These are phyloP conservation scores for Vanilla planifolia DNA, from an alignment of 106 monocot genomes.

Conservation along the genomic window DNA sequence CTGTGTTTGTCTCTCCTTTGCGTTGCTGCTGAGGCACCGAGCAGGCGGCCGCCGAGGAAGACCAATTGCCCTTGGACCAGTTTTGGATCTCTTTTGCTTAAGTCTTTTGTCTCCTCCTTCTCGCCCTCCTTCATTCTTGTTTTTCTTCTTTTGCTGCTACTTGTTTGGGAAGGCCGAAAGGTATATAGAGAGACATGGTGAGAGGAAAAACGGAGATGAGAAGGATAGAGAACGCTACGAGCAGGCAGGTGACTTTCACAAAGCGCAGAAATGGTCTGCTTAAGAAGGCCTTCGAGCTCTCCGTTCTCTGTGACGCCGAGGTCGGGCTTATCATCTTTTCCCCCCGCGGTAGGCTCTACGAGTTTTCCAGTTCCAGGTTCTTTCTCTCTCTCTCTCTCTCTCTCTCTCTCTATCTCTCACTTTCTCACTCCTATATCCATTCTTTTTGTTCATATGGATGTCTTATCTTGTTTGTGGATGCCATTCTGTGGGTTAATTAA, in stretches of 20 bases:
- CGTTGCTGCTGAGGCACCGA: background rate
- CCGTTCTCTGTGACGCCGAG: slow-evolving; percentile 8
- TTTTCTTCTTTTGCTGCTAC: background rate
- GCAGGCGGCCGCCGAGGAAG: background rate
- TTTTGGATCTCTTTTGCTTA: background rate
- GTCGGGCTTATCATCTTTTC: slow-evolving; percentile 7
- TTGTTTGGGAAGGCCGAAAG: background rate
- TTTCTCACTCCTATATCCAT: too few species aligned
- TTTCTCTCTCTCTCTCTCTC: background rate
- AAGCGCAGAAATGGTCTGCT: slow-evolving; percentile 4
- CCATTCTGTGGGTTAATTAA: background rate
- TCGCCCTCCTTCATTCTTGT: background rate
- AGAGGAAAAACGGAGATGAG: slow-evolving; percentile 11
- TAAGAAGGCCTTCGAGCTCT: slow-evolving; percentile 6
- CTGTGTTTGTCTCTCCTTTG: background rate
- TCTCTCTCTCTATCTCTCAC: background rate
- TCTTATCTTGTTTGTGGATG: background rate
- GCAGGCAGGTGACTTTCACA: slow-evolving; percentile 6
- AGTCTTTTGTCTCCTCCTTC: background rate
- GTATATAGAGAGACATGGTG: background rate
- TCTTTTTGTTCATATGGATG: background rate
- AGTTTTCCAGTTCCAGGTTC: slow-evolving; percentile 8
- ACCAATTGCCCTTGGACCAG: background rate
- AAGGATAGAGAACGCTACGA: slow-evolving; percentile 6
- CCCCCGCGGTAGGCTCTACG: slow-evolving; percentile 4